Percentiles rank a stretch among this genome's conserved stretches.
phyloP scores from a whole-genome alignment of 2,329 filamentous ascomycete genomes.

The Proliferodiscus dingleyae region DNA sequence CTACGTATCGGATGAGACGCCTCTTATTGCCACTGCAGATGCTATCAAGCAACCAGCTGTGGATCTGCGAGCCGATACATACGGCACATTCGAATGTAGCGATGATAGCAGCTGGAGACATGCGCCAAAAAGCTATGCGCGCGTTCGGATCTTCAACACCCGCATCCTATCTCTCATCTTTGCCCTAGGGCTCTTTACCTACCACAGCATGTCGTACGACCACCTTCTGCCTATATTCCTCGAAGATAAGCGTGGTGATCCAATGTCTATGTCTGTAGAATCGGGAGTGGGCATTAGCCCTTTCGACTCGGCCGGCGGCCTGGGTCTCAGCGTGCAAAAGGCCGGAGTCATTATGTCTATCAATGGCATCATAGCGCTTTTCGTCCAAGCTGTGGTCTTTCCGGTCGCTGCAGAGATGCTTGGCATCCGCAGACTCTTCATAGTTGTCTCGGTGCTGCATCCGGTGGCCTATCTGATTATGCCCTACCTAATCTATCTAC shows the following conservation, averaged over 20 bases:
- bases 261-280: slow-evolving; percentile 16
- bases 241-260: slow-evolving; percentile 61
- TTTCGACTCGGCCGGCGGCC: slow-evolving; percentile 55
- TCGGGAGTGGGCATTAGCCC: slow-evolving; percentile 32
- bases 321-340: slow-evolving; percentile 57
- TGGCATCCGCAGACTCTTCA: slow-evolving; percentile 54
- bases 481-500: slow-evolving; percentile 52
- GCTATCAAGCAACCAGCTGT: slow-evolving; percentile 68
- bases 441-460: slow-evolving; percentile 54
- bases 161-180: slow-evolving; percentile 71
- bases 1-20: slow-evolving; percentile 53
- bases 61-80: slow-evolving; percentile 71
- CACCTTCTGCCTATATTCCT: slow-evolving; percentile 90
- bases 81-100: slow-evolving; percentile 59
- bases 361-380: slow-evolving; percentile 53
- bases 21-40: slow-evolving; percentile 70
- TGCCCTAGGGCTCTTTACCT: slow-evolving; percentile 86
- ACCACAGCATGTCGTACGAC: slow-evolving; percentile 93
- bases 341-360: slow-evolving; percentile 59
- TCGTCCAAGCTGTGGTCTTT: slow-evolving; percentile 57
- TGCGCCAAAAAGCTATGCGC: slow-evolving; percentile 21
- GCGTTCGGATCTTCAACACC: slow-evolving; percentile 49
- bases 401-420: slow-evolving; percentile 53
- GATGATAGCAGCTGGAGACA: slow-evolving; percentile 30
- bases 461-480: slow-evolving; percentile 57